Base-by-base conservation (phyloP, 257 asterid genomes). In the Solanum gracilifrons region DNA sequence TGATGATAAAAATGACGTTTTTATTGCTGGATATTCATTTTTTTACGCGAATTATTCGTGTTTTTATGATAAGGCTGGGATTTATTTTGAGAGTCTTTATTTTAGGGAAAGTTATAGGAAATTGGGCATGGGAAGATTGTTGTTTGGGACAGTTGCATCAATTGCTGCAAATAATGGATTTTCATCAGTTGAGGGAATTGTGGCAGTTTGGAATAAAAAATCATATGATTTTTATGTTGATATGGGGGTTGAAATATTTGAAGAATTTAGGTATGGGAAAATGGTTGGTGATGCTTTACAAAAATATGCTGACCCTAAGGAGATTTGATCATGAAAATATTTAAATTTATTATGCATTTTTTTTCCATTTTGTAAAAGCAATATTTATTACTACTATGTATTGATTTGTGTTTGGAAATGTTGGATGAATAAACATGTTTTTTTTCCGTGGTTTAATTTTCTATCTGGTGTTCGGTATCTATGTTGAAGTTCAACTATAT, bases 251-350 rank as follows among this genome's bases (percentile, higher is more conserved):
- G 88, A 86, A 32, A 86, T 86, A 36, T 71, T 86, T 75, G 88
- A 86, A 10, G 88, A 86, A 62, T 86, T 86, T 77, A 75, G 88
- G 88, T 86, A 86, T 77, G 88, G 88, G n/a, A 86, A 86, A 41
- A 32, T 86, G 55, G 46, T 58, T 37, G 88, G 88, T 51, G 88
- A 86, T 18, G 84, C 88, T 32, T 48, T 86, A 13, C 84, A 86
- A 32, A 77, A 75, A 43, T 86, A 86, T 72, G 88, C 88, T 86
- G n/a, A 86, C 12, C 69, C 25, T 33, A 86, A 86, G 58, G 72
- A 72, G 64, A 2, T 37, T 86, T 86, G 5, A 86, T 71, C 35
- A 76, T 37, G 13, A 76, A 76, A 2, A 13, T 23, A 23, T 36
- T 36, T 6, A 23, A 36, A 23, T 39, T 39, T 7, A 36, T 75